phyloP scores from a whole-genome alignment of 2,329 filamentous ascomycete species.

The Chrysosporium queenslandicum region DNA sequence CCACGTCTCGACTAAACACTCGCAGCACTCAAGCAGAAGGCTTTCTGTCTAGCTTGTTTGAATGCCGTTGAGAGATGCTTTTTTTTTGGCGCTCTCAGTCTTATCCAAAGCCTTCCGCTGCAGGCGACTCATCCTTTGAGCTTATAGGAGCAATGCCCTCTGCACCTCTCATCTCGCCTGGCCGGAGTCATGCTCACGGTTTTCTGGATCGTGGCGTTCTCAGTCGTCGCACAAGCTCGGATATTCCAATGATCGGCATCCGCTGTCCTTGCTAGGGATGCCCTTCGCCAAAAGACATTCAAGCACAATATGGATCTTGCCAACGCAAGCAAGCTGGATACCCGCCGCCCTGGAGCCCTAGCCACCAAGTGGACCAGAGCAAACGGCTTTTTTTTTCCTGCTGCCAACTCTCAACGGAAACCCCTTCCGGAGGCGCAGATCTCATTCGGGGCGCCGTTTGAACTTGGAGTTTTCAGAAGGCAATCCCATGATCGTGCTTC shows the following conservation, averaged over 20 bases:
- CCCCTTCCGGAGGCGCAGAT: background rate
- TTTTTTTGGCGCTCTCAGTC: too few species aligned
- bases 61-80: too few species aligned
- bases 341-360: background rate
- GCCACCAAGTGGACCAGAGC: background rate
- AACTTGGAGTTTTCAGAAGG: background rate
- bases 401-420: background rate
- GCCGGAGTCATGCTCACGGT: background rate
- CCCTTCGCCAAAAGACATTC: background rate
- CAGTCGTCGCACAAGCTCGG: constrained; percentile 10
- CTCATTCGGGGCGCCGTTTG: background rate
- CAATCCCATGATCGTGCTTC: background rate
- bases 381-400: background rate
- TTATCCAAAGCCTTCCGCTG: too few species aligned
- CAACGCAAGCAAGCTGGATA: background rate
- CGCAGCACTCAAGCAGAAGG: too few species aligned
- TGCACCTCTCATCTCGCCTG: background rate
- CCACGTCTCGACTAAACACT: too few species aligned
- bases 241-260: constrained; percentile 6
- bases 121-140: background rate
- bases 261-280: background rate
- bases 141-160: background rate
- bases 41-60: too few species aligned
- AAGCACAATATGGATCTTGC: background rate
- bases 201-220: constrained; percentile 4